Base-by-base conservation (phyloP, 176 grass and related monocot species). In the Pharus latifolius region DNA sequence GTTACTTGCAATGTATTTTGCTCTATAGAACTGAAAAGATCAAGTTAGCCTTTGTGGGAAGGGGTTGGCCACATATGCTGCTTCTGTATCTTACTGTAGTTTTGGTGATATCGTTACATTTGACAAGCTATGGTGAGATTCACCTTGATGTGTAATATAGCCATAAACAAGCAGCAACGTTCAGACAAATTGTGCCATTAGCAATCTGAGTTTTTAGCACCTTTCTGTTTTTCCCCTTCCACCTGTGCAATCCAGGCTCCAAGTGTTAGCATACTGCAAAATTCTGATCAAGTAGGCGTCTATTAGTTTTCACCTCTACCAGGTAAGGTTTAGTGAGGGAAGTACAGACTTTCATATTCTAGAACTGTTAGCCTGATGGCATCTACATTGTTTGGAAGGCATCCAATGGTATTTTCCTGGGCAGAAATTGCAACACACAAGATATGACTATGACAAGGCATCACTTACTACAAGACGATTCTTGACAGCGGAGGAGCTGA, bases 131-230 rank as follows among this genome's bases (percentile, higher is more conserved):
- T 40, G 7, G 64, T 58, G 32, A 85, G 83, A 70, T 85, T 48
- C 70, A 19, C 11, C 31, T 25, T 58, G 56, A 44, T 85, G 77
- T 85, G 65, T 51, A 65, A 85, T 80, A 85, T 49, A 69, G 63
- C 62, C 83, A 85, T 69, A 85, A 70, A 64, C 54, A 75, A 70
- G 83, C 77, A 76, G 70, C 71, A 70, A 63, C 69, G 56, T 70
- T 65, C 18, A 76, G 70, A 70, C 25, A 62, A 48, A 70, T 26
- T 70, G 42, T 57, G 48, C 52, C 31, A 35, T 24, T 10, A 4
- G 17, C 14, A 42, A 33, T 2, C 43, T 13, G 42, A 20, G 38
- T 29, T 34, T 24, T 72, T 20, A 58, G 17, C 12, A 67, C 15
- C 45, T 5, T 11, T n/a, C 25, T 6, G n/a, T 67, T 35, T 2